Evolutionary conservation across 2,329 filamentous ascomycete species (phyloP).

Genomic region (Diaporthe helianthi): DNA sequence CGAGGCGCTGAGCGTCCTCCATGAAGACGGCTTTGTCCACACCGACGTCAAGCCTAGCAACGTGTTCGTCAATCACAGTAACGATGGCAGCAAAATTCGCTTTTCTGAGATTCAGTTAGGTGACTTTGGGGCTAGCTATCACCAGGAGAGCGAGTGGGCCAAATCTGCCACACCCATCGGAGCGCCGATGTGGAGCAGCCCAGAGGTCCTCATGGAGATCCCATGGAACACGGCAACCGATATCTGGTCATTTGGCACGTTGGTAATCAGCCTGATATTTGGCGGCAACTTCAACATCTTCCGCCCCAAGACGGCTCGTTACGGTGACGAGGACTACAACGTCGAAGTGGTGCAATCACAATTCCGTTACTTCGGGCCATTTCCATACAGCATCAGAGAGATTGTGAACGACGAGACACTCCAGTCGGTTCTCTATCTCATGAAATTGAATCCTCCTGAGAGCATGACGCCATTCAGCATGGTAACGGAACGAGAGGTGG

Average conservation of each 20-base stretch:
- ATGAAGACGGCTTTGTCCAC: slow-evolving; percentile 39
- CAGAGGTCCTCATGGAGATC: slow-evolving; percentile 19
- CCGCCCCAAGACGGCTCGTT: slow-evolving; percentile 10
- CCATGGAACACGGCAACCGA: slow-evolving; percentile 15
- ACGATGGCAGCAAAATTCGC: slow-evolving; percentile 27
- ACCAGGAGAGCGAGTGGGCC: slow-evolving; percentile 12
- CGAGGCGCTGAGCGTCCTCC: slow-evolving; percentile 37
- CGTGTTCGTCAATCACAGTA: slow-evolving; percentile 39
- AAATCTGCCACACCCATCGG: slow-evolving; percentile 14
- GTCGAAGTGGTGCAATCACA: slow-evolving; percentile 21
- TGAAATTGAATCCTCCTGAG: slow-evolving; percentile 12
- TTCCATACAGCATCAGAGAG: background rate
- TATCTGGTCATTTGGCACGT: slow-evolving; percentile 15
- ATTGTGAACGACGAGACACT: background rate
- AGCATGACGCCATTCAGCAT: slow-evolving; percentile 39
- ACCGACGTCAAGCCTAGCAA: slow-evolving; percentile 42
- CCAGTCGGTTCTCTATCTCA: slow-evolving; percentile 2
- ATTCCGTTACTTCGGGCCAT: slow-evolving; percentile 24
- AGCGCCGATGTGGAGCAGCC: slow-evolving; percentile 13
- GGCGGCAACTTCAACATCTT: slow-evolving; percentile 22
- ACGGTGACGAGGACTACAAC: slow-evolving; percentile 20
- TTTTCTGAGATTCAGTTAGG: slow-evolving; percentile 41
- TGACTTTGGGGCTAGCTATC: slow-evolving; percentile 37
- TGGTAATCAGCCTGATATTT: slow-evolving; percentile 22
- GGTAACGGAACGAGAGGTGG: slow-evolving; percentile 36